Percentiles rank a stretch among this genome's conserved stretches.
Conservation (phyloP, 1,284 basidiomycete genomes). For the Naganishia cerealis region DNA sequence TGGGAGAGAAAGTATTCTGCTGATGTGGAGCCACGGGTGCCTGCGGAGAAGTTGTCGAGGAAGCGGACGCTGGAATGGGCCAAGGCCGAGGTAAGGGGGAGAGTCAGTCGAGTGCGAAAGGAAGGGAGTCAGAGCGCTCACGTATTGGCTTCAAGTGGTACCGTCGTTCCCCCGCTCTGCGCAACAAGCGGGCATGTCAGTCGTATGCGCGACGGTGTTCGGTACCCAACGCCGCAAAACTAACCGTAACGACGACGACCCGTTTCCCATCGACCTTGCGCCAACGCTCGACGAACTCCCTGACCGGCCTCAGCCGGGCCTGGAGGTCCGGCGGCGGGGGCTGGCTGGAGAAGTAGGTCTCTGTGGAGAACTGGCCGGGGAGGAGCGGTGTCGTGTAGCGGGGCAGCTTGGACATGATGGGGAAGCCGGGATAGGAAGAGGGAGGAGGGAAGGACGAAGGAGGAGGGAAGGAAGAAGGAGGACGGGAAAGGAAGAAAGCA, state of each 20-base stretch:
- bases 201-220: slow-evolving; percentile 7
- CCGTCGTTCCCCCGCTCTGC: slow-evolving; percentile 94
- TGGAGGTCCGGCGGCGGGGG: slow-evolving; percentile 69
- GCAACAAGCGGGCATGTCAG: slow-evolving; percentile 24
- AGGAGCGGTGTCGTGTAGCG: slow-evolving; percentile 25
- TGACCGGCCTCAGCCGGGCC: slow-evolving; percentile 64
- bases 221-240: slow-evolving; percentile 44
- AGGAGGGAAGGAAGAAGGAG: neutral
- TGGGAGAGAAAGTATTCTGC: slow-evolving; percentile 90
- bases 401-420: neutral
- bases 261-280: slow-evolving; percentile 67
- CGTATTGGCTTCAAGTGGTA: slow-evolving; percentile 94
- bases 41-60: slow-evolving; percentile 97
- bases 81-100: slow-evolving; percentile 66
- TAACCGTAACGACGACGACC: slow-evolving; percentile 89
- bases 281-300: slow-evolving; percentile 67
- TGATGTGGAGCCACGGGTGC: slow-evolving; percentile 93
- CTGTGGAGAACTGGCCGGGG: slow-evolving; percentile 60
- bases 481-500: too few species aligned
- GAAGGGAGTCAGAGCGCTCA: slow-evolving; percentile 57
- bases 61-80: slow-evolving; percentile 81
- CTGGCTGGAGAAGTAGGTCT: slow-evolving; percentile 82
- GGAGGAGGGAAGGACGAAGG: neutral
- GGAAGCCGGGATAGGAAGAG: neutral
- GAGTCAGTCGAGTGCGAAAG: slow-evolving; percentile 7